Percentiles rank a stretch among this genome's conserved stretches.
These are phyloP conservation scores for Perkinsela sp. DNA, from an alignment of 208 protist species.

Conservation along the genomic window DNA sequence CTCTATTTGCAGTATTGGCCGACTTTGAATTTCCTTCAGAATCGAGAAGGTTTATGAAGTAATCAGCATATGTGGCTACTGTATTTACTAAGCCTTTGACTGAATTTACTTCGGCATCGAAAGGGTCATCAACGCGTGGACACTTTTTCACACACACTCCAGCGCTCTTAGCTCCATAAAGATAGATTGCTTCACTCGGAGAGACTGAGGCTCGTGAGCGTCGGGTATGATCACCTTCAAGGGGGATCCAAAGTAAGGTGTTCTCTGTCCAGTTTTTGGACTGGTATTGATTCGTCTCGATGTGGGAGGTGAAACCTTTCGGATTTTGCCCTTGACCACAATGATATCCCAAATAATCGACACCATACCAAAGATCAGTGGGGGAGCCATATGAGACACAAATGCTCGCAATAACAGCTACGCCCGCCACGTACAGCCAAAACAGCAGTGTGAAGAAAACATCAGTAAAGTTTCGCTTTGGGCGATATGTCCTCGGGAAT, in stretches of 20 bases:
- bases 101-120: no score
- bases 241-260: not conserved
- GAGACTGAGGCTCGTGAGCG: not conserved
- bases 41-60: no score
- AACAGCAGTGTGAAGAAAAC: not conserved
- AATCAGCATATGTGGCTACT: no score
- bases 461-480: not conserved
- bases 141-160: not conserved
- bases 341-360: not conserved
- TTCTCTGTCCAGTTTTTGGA: not conserved
- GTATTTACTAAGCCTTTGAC: no score
- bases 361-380: not conserved
- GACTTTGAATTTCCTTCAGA: not conserved
- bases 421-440: not conserved
- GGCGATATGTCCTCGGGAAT: not conserved
- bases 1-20: no score
- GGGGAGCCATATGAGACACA: not conserved
- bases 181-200: not conserved
- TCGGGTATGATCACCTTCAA: not conserved
- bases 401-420: not conserved
- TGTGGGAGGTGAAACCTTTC: not conserved
- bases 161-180: not conserved
- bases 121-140: no score
- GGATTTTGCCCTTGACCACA: not conserved
- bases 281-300: not conserved